phyloP scores from a whole-genome alignment of 371 early-diverging fungal genomes.

The Rhizomucor miehei region DNA sequence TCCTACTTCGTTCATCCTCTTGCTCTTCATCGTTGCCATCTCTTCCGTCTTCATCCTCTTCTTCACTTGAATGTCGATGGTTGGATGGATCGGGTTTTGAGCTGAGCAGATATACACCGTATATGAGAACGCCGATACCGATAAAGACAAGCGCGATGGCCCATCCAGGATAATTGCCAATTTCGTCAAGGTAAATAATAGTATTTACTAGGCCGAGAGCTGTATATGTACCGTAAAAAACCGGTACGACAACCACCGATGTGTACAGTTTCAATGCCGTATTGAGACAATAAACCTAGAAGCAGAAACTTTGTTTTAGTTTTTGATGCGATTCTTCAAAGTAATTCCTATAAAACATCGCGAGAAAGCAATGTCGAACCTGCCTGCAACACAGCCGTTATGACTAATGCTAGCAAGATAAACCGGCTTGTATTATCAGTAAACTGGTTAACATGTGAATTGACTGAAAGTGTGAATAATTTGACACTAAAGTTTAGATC shows the following conservation, averaged over 20 bases:
- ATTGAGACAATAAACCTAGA: constrained; percentile 66
- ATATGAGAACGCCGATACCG: constrained; percentile 57
- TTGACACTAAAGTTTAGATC: constrained; percentile 37
- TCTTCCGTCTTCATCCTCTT: constrained; percentile 13
- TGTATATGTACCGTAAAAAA: constrained; percentile 68
- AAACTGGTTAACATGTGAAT: constrained; percentile 58
- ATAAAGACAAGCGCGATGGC: constrained; percentile 52
- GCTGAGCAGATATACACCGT: constrained; percentile 54
- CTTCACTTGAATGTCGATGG: constrained; percentile 4
- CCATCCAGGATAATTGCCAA: constrained; percentile 60
- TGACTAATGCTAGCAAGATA: constrained; percentile 51
- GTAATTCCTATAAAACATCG: background rate
- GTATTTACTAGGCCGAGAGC: constrained; percentile 65
- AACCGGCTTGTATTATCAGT: constrained; percentile 58
- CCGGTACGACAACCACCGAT: constrained; percentile 70
- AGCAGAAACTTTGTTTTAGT: background rate
- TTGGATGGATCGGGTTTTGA: constrained; percentile 53
- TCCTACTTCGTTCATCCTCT: background rate
- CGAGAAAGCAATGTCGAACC: constrained; percentile 1
- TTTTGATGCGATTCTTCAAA: background rate
- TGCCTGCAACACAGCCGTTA: constrained; percentile 66
- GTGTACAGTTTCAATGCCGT: constrained; percentile 62
- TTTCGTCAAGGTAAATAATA: constrained; percentile 60
- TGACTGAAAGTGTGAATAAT: constrained; percentile 53
- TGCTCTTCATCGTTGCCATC: constrained; percentile 6